Base-by-base conservation (phyloP, 106 monocot species). In the Acanthochlamys bracteata region DNA sequence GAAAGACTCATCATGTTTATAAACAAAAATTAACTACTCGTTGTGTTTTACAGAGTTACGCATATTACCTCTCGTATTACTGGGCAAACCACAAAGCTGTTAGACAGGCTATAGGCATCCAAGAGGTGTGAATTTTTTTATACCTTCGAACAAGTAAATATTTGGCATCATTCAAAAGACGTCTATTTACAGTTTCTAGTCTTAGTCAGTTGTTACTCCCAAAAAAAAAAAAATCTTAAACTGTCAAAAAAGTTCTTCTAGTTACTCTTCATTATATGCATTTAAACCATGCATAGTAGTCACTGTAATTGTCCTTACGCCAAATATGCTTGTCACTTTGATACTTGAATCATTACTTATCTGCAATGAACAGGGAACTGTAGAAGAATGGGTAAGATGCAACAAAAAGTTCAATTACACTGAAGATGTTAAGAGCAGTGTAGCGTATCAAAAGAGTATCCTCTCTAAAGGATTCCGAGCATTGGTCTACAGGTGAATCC, bases 381-480 rank as follows among this genome's bases (percentile, higher is more conserved):
- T 64, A 11, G 12, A 26, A n/a, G 46, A 69, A 56, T 69, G 69
- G 64, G 3, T 11, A 10, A 70, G 64, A 33, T 65, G 70, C 56
- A 25, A 41, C 15, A 11, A 27, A 8, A 22, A 17, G 4, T 63
- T 70, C 26, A 24, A 20, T 0, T 76, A 59, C 52, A 41, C 51
- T 8, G 10, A 3, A 2, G 80, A 67, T 25, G 56, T 75, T 19
- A 4, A n/a, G 0, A 76, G 71, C 27, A 57, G 2, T 45, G 11
- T 80, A 53, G 66, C 66, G 39, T 79, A 86, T 67, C 82, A 86
- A 17, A 59, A 21, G 10, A 76, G 61, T 27, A 27, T 86, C 25
- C 72, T 72, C 13, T 65, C 17, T 14, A 67, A 52, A 64, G 86
- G 86, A 8, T 86, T 79, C 39, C 75, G 82, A 57, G 79, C 76